Evolutionary conservation across 2,329 filamentous ascomycete species (phyloP), one percentile per base, ranked within the genome.

Genomic region (Pseudofabraea citricarpa): DNA sequence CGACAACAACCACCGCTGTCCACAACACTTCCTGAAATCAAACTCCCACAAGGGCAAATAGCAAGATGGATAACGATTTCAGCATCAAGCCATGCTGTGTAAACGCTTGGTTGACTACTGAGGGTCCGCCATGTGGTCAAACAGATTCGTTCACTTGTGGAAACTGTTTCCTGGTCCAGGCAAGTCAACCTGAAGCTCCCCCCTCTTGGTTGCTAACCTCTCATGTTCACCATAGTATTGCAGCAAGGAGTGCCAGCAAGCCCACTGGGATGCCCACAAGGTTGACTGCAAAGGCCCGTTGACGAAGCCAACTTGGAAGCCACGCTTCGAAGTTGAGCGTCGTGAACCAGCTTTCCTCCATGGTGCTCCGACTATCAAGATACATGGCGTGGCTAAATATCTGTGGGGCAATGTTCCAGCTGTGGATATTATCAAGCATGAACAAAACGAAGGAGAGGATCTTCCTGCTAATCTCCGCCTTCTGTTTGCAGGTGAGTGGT

Each of bases 361-460:
- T 13, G 13, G 13, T 27, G 24, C 8, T 13, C 24, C 24, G 13
- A 8, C 13, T 27, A 27, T 27, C 8, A 7, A 7, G 13, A 8
- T 13, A 27, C 23, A 40, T 49, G 57, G 51, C 8, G 43, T 18
- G 6, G 41, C 44, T 6, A 66, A 63, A 38, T 61, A 55, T 44
- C 53, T 70, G 9, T 71, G 65, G 67, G 67, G 65, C 6, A 69
- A 68, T 41, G 44, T 65, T 9, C 67, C 68, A 13, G 66, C 68
- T 0, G 15, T 68, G 2, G 64, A 71, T 46, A 38, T 72, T 0
- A 40, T 72, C 1, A 52, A 59, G 0, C 40, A 68, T 4, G 48
- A 56, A 23, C 38, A 46, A 5, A 61, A 63, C 33, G 60, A 66
- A 36, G 62, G 57, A 1, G 31, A 44, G 1, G 45, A 51, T 10